These are phyloP conservation scores for Austroboletus olivaceoglutinosus DNA, from an alignment of 1,284 basidiomycete genomes.

Conservation along the genomic window DNA sequence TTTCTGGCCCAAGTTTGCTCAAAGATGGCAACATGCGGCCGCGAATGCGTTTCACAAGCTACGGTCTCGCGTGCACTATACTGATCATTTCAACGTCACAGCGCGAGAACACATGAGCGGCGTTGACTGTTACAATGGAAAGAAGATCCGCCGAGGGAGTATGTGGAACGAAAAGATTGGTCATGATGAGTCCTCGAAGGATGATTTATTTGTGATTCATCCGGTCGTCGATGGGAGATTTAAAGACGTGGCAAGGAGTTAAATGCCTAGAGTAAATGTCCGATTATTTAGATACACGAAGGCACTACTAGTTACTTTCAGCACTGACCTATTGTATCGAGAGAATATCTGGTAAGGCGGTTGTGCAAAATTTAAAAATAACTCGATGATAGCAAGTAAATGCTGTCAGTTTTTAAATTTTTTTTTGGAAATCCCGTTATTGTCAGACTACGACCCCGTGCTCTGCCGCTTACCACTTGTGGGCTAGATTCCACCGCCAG, in stretches of 20 bases:
- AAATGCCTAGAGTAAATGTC: neutral
- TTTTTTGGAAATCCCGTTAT: too few relatives aligned
- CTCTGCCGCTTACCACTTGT: too few relatives aligned
- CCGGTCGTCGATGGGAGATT: constrained; percentile 74
- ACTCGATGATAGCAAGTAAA: too few relatives aligned
- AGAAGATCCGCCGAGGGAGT: constrained; percentile 39
- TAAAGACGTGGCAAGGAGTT: constrained; percentile 53
- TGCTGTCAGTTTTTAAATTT: too few relatives aligned
- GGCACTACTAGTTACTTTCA: too few relatives aligned
- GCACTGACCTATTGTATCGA: too few relatives aligned
- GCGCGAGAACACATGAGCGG: constrained; percentile 73
- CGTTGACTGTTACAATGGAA: constrained; percentile 73
- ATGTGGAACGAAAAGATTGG: constrained; percentile 25
- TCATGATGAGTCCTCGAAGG: constrained; percentile 35
- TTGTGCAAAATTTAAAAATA: too few relatives aligned
- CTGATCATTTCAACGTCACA: constrained; percentile 60
- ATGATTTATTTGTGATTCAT: constrained; percentile 63
- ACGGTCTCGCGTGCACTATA: constrained; percentile 54
- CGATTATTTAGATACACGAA: too few relatives aligned
- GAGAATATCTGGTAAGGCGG: too few relatives aligned
- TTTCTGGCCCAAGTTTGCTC: constrained; percentile 28
- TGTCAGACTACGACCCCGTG: too few relatives aligned
- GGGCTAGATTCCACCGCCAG: too few relatives aligned
- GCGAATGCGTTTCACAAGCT: constrained; percentile 44
- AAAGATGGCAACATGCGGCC: constrained; percentile 51